A percentile compares a stretch with the other conserved stretches of the same genome.
These are phyloP conservation scores for Xylaria sp. DNA, from an alignment of 2,329 filamentous ascomycete genomes.

Conservation along the genomic window DNA sequence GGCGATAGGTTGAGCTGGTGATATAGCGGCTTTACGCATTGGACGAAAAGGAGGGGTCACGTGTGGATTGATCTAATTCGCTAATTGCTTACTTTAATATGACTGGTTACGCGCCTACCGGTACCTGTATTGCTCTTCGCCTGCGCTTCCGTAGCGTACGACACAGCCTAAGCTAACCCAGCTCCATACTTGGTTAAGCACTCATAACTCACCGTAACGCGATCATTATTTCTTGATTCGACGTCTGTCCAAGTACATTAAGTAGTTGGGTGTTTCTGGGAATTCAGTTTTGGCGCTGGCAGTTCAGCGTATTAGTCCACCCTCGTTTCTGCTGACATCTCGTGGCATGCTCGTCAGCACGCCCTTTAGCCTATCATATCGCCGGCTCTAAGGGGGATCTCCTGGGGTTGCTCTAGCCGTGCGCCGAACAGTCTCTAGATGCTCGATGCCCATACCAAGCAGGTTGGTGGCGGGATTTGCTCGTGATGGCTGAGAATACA, in stretches of 20 bases:
- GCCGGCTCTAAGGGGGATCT: not conserved
- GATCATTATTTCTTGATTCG: not conserved
- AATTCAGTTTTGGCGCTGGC: constrained; percentile 14
- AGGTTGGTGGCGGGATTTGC: not conserved
- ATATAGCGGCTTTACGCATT: no score
- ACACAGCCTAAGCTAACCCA: not conserved
- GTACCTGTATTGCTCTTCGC: not conserved
- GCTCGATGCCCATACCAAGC: not conserved
- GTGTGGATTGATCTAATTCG: constrained; percentile 9
- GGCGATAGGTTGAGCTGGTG: no score
- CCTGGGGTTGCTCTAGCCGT: not conserved
- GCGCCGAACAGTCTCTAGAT: constrained; percentile 6
- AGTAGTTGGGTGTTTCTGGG: not conserved
- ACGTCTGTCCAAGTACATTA: not conserved
- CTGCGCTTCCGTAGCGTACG: not conserved
- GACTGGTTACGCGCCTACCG: not conserved
- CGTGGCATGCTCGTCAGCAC: constrained; percentile 12
- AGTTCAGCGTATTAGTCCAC: constrained; percentile 1
- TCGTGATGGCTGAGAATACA: constrained; percentile 29
- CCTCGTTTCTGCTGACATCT: constrained; percentile 4
- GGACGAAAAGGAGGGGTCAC: not conserved
- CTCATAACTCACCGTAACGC: not conserved
- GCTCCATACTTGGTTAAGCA: not conserved
- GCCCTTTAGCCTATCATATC: not conserved
- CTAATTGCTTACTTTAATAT: constrained; percentile 9